Evolutionary conservation across 257 asterid species (phyloP).

Genomic region (Sherardia arvensis): DNA sequence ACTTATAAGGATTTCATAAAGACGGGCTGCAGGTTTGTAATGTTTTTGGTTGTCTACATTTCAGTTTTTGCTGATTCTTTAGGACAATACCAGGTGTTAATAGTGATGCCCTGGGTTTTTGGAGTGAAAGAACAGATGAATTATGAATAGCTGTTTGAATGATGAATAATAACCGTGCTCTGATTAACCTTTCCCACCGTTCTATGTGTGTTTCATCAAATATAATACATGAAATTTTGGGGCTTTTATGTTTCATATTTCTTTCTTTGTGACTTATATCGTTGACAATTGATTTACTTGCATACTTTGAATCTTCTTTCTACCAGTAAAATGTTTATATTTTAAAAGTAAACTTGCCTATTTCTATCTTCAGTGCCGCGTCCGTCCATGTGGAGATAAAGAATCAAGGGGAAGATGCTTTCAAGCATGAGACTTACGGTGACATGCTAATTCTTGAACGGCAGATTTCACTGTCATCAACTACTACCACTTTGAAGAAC

Average conservation of each 20-base stretch:
- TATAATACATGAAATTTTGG: no score
- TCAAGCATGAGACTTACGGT: constrained; percentile 71
- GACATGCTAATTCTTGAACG: constrained; percentile 65
- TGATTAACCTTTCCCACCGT: background rate
- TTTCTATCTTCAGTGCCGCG: constrained; percentile 49
- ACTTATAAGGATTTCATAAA: constrained; percentile 78
- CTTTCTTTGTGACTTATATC: background rate
- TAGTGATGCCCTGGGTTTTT: background rate
- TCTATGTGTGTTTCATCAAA: background rate
- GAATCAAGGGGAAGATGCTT: constrained; percentile 91
- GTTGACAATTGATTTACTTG: background rate
- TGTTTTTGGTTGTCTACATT: background rate
- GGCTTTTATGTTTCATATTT: background rate
- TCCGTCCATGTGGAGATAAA: constrained; percentile 77
- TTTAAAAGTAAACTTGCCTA: background rate
- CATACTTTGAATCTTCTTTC: background rate
- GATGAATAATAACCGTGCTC: background rate
- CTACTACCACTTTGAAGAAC: constrained; percentile 52
- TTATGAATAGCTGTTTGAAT: no score
- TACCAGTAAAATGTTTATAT: no score
- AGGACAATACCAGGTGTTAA: background rate
- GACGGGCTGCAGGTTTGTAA: constrained; percentile 72
- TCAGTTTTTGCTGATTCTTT: background rate
- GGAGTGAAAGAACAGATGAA: background rate
- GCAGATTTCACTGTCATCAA: constrained; percentile 56